Conservation (phyloP, 331 rosid genomes). For the Phaseolus coccineus region DNA sequence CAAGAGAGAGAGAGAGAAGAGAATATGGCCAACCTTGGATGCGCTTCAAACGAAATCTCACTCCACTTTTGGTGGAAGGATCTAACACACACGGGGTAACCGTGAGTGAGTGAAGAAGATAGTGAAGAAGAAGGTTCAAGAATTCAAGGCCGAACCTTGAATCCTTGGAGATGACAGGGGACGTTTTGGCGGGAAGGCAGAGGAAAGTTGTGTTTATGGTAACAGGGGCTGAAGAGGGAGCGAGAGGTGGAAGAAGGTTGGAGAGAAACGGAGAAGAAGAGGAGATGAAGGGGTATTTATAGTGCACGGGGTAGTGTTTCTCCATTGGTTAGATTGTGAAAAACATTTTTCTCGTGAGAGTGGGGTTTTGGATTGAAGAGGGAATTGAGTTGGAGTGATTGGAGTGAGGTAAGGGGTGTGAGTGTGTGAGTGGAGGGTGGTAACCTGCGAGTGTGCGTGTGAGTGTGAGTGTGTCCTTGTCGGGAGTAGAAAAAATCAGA, state of each 20-base stretch:
- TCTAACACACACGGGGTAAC: not conserved
- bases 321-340: not conserved
- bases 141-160: not conserved
- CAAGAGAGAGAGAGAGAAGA: not conserved
- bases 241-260: not conserved
- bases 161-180: not conserved
- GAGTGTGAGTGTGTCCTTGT: constrained; percentile 38
- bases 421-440: not conserved
- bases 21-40: constrained; percentile 45
- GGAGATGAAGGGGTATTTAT: constrained; percentile 45
- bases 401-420: not conserved
- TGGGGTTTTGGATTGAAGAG: constrained; percentile 3
- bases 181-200: not conserved
- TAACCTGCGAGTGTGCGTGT: not conserved
- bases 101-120: not conserved
- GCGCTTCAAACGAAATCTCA: constrained; percentile 17
- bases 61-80: constrained; percentile 28
- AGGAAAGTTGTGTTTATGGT: not conserved
- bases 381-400: not conserved
- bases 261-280: constrained; percentile 35
- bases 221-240: not conserved
- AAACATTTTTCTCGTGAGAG: constrained; percentile 31
- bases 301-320: constrained; percentile 41
- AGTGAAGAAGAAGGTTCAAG: not conserved
- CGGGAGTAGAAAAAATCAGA: constrained; percentile 30